Base-by-base conservation (phyloP, 257 asterid species). In the Solanum clarkiae region DNA sequence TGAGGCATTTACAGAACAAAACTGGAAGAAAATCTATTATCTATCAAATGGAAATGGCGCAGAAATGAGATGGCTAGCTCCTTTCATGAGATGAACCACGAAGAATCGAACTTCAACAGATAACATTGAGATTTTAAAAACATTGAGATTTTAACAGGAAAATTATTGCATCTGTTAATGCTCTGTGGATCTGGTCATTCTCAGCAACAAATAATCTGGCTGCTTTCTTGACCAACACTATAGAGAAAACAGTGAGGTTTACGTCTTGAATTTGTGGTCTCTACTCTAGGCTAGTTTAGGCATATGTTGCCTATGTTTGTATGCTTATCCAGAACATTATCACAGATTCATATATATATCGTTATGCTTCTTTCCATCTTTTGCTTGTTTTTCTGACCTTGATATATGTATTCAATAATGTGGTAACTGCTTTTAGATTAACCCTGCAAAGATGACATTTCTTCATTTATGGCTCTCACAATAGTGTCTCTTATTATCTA, bases 21-120 rank as follows among this genome's bases (percentile, higher is more conserved):
- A 88, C 92, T 97, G 99, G 99, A 97, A 95, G 93, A 97, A 97
- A 92, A 95, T 97, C 29, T 97, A 91, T 90, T 95, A 87, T 89
- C 91, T 95, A 84, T 91, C 98, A 42, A 91, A 95, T 88, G 99
- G 99, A 87, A 97, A 95, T 77, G 99, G 99, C 44, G 85, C 97
- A 17, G 99, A 95, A 93, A 93, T 97, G 92, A 91, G 99, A 85
- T 86, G 90, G 90, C 84, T 94, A 79, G 92, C 90, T 86, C 99
- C 98, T 18, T 95, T 90, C 91, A 95, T 97, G 98, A 91, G 96
- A 80, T 95, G 91, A 97, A 6, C 65, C 4, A 29, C 22, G 8
- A 29, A 26, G 62, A 79, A 10, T 79, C 26, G 17, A 79, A 26
- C 47, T 53, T 29, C 6, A 18, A 79, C 65, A 79, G 47, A 79